Evolutionary conservation across 495 filamentous ascomycete genomes (phyloP), one percentile per base, ranked within the genome.

Genomic region (Podospora conica): DNA sequence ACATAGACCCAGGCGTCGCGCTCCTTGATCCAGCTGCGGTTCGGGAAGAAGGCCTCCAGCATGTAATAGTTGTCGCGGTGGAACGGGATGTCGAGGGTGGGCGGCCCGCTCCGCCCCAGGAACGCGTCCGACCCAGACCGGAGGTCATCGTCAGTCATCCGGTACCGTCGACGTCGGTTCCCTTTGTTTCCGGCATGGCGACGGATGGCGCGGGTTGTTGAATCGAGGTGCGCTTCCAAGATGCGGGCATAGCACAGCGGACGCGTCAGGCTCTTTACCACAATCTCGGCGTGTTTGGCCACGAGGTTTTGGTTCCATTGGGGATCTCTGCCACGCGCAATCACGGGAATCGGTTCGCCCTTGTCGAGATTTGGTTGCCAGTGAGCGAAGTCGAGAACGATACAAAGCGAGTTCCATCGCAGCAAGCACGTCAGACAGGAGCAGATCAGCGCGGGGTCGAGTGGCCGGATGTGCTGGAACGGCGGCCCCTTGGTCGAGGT

Each of bases 21-120:
- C 1, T 76, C 69, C 11, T 65, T 67, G 48, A 70, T 78, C 82
- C 82, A 84, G 10, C 74, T 74, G 28, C 82, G 77, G 55, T 78
- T 76, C 1, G 82, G 82, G 22, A 84, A 58, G 61, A 79, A 85
- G 12, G 77, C 80, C 66, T 81, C 78, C 11, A 86, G 74, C 74
- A 82, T 76, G 69, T 86, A 84, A 67, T 86, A 86, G 22, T 79
- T 79, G 63, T 85, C 85, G 28, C 84, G 74, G 59, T 81, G 72
- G 59, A 74, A 83, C 3, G 83, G 83, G 10, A 84, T 78, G 31
- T 85, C 82, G 10, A 80, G 65, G 0, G 79, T 80, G 0, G 77
- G 75, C 9, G 81, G 81, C 0, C 84, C 84, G 21, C 69, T 72
- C 18, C 78, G 69, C 53, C 75, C 70, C 3, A 86, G 71, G 65